Percentiles rank a stretch among this genome's conserved stretches.
Conservation (phyloP, 768 basidiomycete genomes). For the Tulasnella sp. region DNA sequence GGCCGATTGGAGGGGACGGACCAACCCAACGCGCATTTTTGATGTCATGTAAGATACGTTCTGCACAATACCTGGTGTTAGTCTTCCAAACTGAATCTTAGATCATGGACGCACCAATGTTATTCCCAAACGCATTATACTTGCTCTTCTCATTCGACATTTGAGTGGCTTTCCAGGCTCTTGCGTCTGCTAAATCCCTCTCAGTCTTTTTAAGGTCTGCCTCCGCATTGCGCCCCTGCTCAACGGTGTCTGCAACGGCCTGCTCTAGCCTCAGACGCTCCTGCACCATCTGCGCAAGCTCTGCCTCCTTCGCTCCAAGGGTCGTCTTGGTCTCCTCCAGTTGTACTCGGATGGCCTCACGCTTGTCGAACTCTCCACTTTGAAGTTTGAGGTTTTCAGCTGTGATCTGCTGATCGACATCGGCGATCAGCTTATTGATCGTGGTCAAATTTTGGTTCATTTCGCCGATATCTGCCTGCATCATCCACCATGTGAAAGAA, state of each 20-base stretch:
- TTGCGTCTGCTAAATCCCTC: slow-evolving; percentile 3
- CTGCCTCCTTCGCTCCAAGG: slow-evolving; percentile 33
- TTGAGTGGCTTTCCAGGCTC: background rate
- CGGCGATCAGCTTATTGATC: slow-evolving; percentile 28
- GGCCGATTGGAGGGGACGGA: slow-evolving; percentile 52
- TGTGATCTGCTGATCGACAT: slow-evolving; percentile 38
- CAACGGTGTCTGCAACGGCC: slow-evolving; percentile 3
- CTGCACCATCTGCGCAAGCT: slow-evolving; percentile 21
- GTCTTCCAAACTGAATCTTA: slow-evolving; percentile 40
- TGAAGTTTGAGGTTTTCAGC: slow-evolving; percentile 45
- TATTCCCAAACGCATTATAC: slow-evolving; percentile 37
- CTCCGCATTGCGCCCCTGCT: slow-evolving; percentile 26
- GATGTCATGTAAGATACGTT: slow-evolving; percentile 45
- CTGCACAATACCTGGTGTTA: slow-evolving; percentile 34
- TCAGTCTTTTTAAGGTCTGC: slow-evolving; percentile 28
- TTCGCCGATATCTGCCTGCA: slow-evolving; percentile 13
- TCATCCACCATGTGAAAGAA: too few relatives aligned
- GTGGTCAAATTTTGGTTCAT: slow-evolving; percentile 37
- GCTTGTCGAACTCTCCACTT: slow-evolving; percentile 49
- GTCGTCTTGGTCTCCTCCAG: slow-evolving; percentile 38
- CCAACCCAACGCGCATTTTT: slow-evolving; percentile 48
- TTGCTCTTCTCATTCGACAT: slow-evolving; percentile 20
- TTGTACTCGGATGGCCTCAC: slow-evolving; percentile 44
- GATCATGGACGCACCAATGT: slow-evolving; percentile 40
- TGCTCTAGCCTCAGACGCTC: slow-evolving; percentile 18